A percentile compares a stretch with the other conserved stretches of the same genome.
Evolutionary conservation across 306 rosid genomes (phyloP).

Genomic region (Vigna reflexopilosa): DNA sequence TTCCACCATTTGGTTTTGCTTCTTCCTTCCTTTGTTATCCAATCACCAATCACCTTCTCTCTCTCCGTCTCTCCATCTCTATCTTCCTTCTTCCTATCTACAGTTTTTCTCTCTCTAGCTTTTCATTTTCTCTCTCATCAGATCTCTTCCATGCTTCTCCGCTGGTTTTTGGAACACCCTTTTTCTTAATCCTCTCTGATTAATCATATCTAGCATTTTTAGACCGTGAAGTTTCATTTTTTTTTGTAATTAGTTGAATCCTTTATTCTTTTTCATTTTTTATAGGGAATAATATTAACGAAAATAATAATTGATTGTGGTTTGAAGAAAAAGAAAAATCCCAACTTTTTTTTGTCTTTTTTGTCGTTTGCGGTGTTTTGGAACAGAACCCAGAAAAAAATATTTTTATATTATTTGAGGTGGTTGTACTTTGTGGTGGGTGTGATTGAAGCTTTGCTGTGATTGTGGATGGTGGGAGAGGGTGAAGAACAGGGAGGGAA

Average conservation of each 20-base stretch:
- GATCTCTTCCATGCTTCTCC: slow-evolving; percentile 55
- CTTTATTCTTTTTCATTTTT: slow-evolving; percentile 32
- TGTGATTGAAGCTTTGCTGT: slow-evolving; percentile 54
- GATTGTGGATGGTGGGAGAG: slow-evolving; percentile 39
- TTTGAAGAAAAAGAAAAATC: slow-evolving; percentile 37
- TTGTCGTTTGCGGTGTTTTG: slow-evolving; percentile 27
- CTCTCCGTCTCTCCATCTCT: slow-evolving; percentile 10
- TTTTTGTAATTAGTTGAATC: slow-evolving; percentile 37
- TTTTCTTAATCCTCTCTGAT: slow-evolving; percentile 30
- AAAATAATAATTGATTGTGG: neutral
- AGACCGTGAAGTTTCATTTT: slow-evolving; percentile 21
- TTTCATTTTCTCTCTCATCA: slow-evolving; percentile 53
- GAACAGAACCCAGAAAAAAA: slow-evolving; percentile 23
- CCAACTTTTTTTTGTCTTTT: slow-evolving; percentile 9
- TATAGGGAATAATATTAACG: no score
- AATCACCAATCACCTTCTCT: slow-evolving; percentile 46
- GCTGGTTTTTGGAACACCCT: slow-evolving; percentile 40
- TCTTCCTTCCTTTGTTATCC: slow-evolving; percentile 43
- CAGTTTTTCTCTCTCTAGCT: slow-evolving; percentile 37
- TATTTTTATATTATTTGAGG: slow-evolving; percentile 38
- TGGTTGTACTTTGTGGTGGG: slow-evolving; percentile 44
- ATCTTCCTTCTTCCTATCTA: neutral
- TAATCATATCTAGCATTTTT: slow-evolving; percentile 25
- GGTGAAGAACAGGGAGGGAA: slow-evolving; percentile 53
- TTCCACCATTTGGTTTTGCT: slow-evolving; percentile 9